These are phyloP conservation scores for Suillus variegatus DNA, from an alignment of 768 basidiomycete species.

Conservation along the genomic window DNA sequence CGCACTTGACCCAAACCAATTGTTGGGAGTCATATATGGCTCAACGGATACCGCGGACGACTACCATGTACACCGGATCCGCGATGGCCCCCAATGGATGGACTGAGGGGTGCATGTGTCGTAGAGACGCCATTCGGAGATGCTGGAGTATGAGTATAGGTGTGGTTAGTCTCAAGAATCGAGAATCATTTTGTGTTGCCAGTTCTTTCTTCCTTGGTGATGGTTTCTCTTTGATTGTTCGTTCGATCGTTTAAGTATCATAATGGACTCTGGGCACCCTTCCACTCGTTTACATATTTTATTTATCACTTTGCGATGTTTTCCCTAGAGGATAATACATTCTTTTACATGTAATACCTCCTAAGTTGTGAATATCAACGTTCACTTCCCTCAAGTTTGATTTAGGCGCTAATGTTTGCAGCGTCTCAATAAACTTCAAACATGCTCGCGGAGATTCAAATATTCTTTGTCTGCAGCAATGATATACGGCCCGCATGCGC, in stretches of 20 bases:
- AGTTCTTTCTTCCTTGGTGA: not conserved
- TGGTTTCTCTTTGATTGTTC: not conserved
- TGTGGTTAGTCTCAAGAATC: not conserved
- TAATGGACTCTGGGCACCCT: not conserved
- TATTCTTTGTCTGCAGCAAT: too few relatives aligned
- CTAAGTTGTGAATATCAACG: too few relatives aligned
- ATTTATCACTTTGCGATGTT: not conserved
- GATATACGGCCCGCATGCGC: too few relatives aligned
- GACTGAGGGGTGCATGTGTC: not conserved
- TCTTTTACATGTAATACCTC: not conserved
- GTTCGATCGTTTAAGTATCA: too few relatives aligned
- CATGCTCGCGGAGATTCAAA: too few relatives aligned
- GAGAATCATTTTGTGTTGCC: not conserved
- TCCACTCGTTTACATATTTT: not conserved
- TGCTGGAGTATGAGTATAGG: not conserved
- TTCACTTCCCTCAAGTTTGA: too few relatives aligned
- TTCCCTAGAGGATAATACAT: not conserved
- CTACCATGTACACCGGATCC: not conserved
- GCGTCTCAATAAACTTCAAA: too few relatives aligned
- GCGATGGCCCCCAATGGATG: not conserved
- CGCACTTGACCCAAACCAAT: not conserved
- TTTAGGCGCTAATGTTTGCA: too few relatives aligned
- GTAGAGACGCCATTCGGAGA: not conserved
- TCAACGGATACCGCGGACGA: not conserved
- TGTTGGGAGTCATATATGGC: not conserved